Percentiles rank a stretch among this genome's conserved stretches.
Evolutionary conservation across 495 filamentous ascomycete genomes (phyloP).

Genomic region (Lichenothelia convexa): DNA sequence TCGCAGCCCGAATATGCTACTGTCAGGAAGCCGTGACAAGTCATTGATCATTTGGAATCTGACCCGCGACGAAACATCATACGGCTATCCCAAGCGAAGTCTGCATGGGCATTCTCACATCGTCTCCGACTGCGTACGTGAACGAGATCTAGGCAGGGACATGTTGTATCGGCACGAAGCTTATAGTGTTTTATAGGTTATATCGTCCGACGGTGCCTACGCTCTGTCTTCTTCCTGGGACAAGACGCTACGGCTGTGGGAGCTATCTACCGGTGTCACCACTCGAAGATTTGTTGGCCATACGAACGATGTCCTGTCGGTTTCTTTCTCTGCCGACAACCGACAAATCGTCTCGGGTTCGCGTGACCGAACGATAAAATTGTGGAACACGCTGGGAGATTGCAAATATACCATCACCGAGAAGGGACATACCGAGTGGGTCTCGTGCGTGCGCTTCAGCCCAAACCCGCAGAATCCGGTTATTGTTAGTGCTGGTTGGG

Average conservation of each 20-base stretch:
- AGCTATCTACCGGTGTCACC: slow-evolving; percentile 88
- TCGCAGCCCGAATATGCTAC: slow-evolving; percentile 94
- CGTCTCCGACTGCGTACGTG: slow-evolving; percentile 97
- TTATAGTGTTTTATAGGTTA: slow-evolving; percentile 45
- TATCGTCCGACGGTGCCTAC: slow-evolving; percentile 99
- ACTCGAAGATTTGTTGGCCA: slow-evolving; percentile 97
- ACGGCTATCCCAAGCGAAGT: slow-evolving; percentile 96
- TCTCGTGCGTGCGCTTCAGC: slow-evolving; percentile 97
- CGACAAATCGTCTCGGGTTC: slow-evolving; percentile 99
- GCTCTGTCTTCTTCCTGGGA: slow-evolving; percentile 98
- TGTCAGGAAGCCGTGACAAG: slow-evolving; percentile 94
- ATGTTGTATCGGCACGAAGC: no score
- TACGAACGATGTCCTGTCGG: slow-evolving; percentile 98
- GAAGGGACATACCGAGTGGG: slow-evolving; percentile 99
- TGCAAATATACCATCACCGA: slow-evolving; percentile 99
- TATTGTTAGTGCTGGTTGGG: slow-evolving; percentile 97
- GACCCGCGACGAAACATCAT: slow-evolving; percentile 90
- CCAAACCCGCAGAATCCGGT: slow-evolving; percentile 99
- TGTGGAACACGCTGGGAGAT: slow-evolving; percentile 99
- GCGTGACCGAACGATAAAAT: slow-evolving; percentile 96
- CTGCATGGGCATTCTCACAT: slow-evolving; percentile 99
- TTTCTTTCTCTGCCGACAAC: slow-evolving; percentile 99
- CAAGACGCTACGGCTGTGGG: slow-evolving; percentile 99
- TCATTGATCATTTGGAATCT: slow-evolving; percentile 99
- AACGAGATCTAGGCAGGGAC: background rate